Conservation (phyloP, 768 basidiomycete genomes). For the Tricholoma bakamatsutake region DNA sequence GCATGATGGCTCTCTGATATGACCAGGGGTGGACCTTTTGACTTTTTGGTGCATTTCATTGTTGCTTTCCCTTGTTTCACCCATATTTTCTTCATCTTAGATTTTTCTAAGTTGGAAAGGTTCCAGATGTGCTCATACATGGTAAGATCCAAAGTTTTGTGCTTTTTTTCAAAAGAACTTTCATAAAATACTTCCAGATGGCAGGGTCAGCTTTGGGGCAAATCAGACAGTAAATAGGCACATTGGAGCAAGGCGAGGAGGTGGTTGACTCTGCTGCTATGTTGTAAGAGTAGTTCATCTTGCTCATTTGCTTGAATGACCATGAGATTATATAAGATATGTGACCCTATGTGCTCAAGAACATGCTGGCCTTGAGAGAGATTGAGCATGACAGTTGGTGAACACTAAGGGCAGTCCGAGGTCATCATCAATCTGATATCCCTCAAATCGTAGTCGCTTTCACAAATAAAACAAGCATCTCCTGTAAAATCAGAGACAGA, state of each 20-base stretch:
- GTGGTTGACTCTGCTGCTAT: neutral
- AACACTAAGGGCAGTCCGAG: conserved; percentile 7
- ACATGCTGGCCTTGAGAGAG: neutral
- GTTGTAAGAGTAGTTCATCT: neutral
- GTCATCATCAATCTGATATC: conserved; percentile 1
- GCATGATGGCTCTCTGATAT: no score
- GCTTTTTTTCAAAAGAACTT: conserved; percentile 11
- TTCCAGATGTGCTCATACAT: conserved; percentile 12
- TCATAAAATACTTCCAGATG: conserved; percentile 11
- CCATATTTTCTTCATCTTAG: no score
- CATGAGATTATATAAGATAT: neutral
- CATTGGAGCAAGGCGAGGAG: conserved; percentile 6
- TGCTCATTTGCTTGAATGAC: neutral
- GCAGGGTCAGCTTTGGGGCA: neutral
- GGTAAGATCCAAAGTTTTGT: conserved; percentile 2
- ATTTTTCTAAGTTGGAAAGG: conserved; percentile 12
- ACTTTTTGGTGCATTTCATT: no score
- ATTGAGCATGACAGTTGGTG: neutral
- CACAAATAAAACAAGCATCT: conserved; percentile 19
- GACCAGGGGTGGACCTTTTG: no score
- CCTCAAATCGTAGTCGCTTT: conserved; percentile 6
- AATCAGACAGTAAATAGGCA: conserved; percentile 1
- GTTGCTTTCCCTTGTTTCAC: no score
- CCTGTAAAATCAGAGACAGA: conserved; percentile 5
- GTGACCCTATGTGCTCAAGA: conserved; percentile 2